These are phyloP conservation scores for Uncinocarpus reesii DNA, from an alignment of 2,329 filamentous ascomycete species.

Conservation along the genomic window DNA sequence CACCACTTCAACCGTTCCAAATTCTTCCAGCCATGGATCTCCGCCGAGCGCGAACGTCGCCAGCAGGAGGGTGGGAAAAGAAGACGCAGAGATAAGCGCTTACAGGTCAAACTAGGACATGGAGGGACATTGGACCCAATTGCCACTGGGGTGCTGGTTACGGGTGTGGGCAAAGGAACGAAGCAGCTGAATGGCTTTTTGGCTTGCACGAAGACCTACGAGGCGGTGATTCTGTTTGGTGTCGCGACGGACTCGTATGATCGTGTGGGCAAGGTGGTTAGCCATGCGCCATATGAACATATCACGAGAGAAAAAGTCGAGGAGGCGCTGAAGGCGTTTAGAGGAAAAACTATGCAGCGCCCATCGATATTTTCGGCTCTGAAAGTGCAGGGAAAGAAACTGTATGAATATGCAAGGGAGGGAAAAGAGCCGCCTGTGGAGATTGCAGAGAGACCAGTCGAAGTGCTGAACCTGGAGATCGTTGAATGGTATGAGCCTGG, in stretches of 20 bases:
- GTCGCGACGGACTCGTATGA: constrained; percentile 92
- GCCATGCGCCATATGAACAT: constrained; percentile 63
- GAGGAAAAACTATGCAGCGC: constrained; percentile 76
- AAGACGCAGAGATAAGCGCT: constrained; percentile 50
- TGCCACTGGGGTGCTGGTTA: constrained; percentile 82
- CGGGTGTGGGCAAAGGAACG: constrained; percentile 78
- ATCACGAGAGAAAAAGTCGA: constrained; percentile 71
- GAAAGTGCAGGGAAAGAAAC: constrained; percentile 82
- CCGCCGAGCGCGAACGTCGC: constrained; percentile 49
- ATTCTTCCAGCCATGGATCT: constrained; percentile 68
- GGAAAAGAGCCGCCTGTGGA: constrained; percentile 77
- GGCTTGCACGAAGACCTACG: constrained; percentile 85
- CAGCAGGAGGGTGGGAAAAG: constrained; percentile 44
- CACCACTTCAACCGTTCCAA: constrained; percentile 68
- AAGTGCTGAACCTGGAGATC: constrained; percentile 66
- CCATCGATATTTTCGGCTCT: constrained; percentile 89
- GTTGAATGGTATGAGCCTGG: constrained; percentile 77
- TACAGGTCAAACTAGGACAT: constrained; percentile 87
- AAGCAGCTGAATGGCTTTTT: constrained; percentile 72
- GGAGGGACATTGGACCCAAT: constrained; percentile 91
- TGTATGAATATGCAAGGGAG: constrained; percentile 92
- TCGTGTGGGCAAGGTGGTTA: constrained; percentile 69
- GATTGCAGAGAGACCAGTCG: constrained; percentile 69
- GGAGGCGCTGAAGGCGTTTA: constrained; percentile 61
- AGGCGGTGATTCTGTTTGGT: constrained; percentile 79